Percentiles rank a stretch among this genome's conserved stretches.
These are phyloP conservation scores for Fusarium chuoi DNA, from an alignment of 2,329 filamentous ascomycete species.

Conservation along the genomic window DNA sequence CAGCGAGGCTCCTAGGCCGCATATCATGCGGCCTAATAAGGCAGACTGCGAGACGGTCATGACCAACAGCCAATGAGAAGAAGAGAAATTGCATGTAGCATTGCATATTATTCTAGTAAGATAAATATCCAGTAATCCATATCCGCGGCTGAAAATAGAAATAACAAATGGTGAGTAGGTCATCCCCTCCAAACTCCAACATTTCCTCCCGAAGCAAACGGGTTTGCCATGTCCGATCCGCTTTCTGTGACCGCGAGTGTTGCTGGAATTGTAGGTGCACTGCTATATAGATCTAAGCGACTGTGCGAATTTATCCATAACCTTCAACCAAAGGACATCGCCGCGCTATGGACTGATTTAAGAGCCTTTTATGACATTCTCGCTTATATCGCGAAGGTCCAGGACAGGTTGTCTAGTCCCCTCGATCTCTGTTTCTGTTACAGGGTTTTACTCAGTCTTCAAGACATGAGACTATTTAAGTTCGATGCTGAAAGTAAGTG, in stretches of 20 bases:
- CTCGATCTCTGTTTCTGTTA: neutral
- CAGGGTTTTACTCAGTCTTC: neutral
- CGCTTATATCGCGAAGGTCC: accelerated
- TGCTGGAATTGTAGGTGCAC: neutral
- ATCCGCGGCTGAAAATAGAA: neutral
- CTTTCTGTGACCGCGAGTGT: neutral
- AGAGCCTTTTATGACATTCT: neutral
- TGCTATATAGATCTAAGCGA: neutral
- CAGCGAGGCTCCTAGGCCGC: neutral
- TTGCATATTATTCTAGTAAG: neutral
- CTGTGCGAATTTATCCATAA: neutral
- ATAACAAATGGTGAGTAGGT: neutral
- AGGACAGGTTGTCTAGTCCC: neutral
- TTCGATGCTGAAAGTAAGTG: no score
- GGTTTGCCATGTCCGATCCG: neutral
- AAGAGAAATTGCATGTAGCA: no score
- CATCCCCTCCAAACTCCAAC: no score
- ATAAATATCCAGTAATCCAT: neutral
- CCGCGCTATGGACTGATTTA: neutral
- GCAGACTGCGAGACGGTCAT: neutral
- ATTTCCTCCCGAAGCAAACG: accelerated
- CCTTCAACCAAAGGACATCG: neutral
- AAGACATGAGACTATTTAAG: no score
- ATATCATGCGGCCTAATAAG: no score
- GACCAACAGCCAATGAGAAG: neutral